Evolutionary conservation across 768 basidiomycete genomes (phyloP).

Genomic region (Suillus variegatus): DNA sequence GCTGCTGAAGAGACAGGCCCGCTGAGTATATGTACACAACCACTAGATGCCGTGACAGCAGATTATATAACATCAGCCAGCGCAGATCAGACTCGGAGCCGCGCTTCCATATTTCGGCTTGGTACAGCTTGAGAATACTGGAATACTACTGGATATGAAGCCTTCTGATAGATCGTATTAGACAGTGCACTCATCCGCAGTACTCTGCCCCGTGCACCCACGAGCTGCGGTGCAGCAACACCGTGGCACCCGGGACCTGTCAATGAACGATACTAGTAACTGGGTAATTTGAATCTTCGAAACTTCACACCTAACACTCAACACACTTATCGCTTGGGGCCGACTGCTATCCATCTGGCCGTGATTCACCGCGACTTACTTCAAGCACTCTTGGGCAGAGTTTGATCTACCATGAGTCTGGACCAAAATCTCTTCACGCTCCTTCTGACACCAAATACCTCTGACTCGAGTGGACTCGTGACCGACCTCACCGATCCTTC

Average conservation of each 20-base stretch:
- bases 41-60: no score
- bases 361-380: background rate
- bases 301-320: background rate
- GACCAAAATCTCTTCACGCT: slow-evolving; percentile 89
- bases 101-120: no score
- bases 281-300: background rate
- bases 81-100: no score
- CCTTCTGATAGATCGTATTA: background rate
- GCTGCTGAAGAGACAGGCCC: no score
- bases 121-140: background rate
- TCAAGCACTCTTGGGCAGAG: background rate
- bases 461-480: slow-evolving; percentile 50
- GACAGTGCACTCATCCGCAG: background rate
- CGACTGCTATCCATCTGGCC: background rate
- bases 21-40: no score
- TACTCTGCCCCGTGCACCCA: background rate
- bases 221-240: background rate
- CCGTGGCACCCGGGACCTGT: no score
- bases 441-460: slow-evolving; percentile 56
- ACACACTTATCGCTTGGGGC: background rate
- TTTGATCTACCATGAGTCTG: slow-evolving; percentile 60
- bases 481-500: slow-evolving; percentile 70
- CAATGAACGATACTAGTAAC: background rate
- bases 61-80: no score
- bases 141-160: no score